Base-by-base conservation (phyloP, 768 basidiomycete species). In the Serpula lacrymans region DNA sequence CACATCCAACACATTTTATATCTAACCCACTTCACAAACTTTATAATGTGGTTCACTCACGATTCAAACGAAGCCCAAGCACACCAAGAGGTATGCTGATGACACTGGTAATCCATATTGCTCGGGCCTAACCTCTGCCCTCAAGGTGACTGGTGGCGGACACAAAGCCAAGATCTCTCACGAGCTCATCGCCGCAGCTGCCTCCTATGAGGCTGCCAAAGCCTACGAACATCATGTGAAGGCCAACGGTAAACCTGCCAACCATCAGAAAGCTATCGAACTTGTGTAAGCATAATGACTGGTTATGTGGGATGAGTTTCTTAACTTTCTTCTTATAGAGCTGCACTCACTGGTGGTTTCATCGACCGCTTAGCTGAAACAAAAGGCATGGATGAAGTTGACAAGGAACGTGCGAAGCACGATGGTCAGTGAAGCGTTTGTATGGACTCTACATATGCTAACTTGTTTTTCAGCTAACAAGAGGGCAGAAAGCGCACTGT, bases 281-380 rank as follows among this genome's bases (percentile, higher is more conserved):
- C 26, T 60, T 20, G 34, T 60, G 59, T 62, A 51, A 14, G 59
- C 3, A n/a, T 17, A n/a, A n/a, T n/a, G n/a, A n/a, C n/a, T n/a
- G n/a, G n/a, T n/a, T n/a, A n/a, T n/a, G n/a, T n/a, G n/a, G n/a
- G n/a, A n/a, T n/a, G n/a, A n/a, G n/a, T n/a, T n/a, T n/a, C n/a
- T n/a, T n/a, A 26, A 12, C 18, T 10, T 17, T 3, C 3, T 17
- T 16, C 29, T 28, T 8, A 32, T 10, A 63, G 59, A 2, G 59
- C 59, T 12, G 61, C 27, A 2, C 32, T 61, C 18, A 34, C 49
- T 1, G 61, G 61, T n/a, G 59, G 26, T 10, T 52, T 33, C 31
- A 10, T 63, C 18, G 59, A 61, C 41, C 34, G 37, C 5, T 14
- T 59, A 5, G 50, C 24, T 16, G 59, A 61, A 45, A 59, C 47